phyloP scores from a whole-genome alignment of 345 rosid species.

The Camelina hispida region DNA sequence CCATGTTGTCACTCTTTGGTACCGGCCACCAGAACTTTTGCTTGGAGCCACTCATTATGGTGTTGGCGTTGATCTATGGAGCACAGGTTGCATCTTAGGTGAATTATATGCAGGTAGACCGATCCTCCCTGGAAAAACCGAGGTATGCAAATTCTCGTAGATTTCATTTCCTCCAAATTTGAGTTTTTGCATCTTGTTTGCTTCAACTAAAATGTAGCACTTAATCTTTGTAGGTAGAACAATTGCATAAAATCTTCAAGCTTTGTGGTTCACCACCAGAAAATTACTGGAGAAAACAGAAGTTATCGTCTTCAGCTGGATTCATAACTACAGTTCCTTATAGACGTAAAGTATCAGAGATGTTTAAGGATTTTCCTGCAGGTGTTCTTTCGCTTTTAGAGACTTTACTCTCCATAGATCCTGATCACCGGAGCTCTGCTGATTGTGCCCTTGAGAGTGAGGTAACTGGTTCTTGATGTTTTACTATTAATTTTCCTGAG shows the following conservation, averaged over 20 bases:
- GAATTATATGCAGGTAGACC: conserved; percentile 85
- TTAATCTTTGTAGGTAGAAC: conserved; percentile 71
- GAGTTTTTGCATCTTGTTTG: neutral
- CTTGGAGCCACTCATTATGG: conserved; percentile 83
- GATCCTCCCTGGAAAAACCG: conserved; percentile 90
- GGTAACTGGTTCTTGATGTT: conserved; percentile 28
- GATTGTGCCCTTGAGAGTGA: conserved; percentile 39
- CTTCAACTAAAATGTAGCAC: neutral
- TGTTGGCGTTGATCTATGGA: conserved; percentile 92
- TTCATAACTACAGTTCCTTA: conserved; percentile 85
- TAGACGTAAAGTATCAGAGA: conserved; percentile 67
- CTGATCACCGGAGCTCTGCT: conserved; percentile 52
- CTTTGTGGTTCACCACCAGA: conserved; percentile 94
- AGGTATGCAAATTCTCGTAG: conserved; percentile 53
- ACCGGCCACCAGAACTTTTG: conserved; percentile 93
- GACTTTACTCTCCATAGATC: conserved; percentile 93
- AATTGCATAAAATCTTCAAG: conserved; percentile 90
- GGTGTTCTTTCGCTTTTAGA: conserved; percentile 80
- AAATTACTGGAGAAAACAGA: conserved; percentile 75
- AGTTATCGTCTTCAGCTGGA: conserved; percentile 73
- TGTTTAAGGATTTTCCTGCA: conserved; percentile 79
- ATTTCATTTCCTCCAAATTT: neutral
- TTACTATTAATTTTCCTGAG: conserved; percentile 14
- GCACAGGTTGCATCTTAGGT: conserved; percentile 93
- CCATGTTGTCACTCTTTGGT: conserved; percentile 97